phyloP scores from a whole-genome alignment of 2,329 filamentous ascomycete genomes.

The Talaromyces islandicus region DNA sequence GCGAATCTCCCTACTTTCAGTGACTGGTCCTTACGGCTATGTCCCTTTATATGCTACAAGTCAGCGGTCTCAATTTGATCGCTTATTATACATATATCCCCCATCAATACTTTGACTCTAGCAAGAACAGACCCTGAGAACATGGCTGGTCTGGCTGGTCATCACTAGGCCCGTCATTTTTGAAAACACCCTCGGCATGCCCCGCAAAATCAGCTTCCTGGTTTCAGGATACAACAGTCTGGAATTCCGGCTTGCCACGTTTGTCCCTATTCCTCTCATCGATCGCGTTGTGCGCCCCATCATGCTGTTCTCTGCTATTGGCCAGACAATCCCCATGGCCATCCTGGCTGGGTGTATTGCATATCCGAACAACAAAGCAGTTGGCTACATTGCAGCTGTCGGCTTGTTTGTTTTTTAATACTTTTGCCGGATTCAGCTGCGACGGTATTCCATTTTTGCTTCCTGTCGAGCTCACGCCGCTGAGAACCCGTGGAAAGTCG shows the following conservation, averaged over 20 bases:
- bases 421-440: slow-evolving; percentile 1
- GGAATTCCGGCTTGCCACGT: slow-evolving; percentile 2
- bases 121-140: neutral
- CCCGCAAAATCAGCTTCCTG: slow-evolving; percentile 3
- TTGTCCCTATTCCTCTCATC: slow-evolving; percentile 14
- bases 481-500: neutral
- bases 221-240: slow-evolving; percentile 5
- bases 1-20: slow-evolving; percentile 1
- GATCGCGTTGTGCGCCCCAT: slow-evolving; percentile 13
- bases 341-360: slow-evolving; percentile 10
- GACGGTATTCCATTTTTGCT: neutral
- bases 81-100: slow-evolving; percentile 6
- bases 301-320: slow-evolving; percentile 12
- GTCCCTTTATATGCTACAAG: slow-evolving; percentile 1
- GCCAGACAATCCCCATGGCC: slow-evolving; percentile 14
- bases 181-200: slow-evolving; percentile 13
- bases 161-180: slow-evolving; percentile 11
- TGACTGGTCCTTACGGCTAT: neutral
- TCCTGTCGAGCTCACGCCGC: neutral
- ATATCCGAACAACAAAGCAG: neutral
- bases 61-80: slow-evolving; percentile 12
- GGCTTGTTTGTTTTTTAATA: slow-evolving; percentile 5
- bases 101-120: neutral
- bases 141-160: neutral
- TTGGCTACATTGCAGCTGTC: slow-evolving; percentile 1